Base-by-base conservation (phyloP, 192 early-diverging fungal species). In the Entophlyctis luteolus region DNA sequence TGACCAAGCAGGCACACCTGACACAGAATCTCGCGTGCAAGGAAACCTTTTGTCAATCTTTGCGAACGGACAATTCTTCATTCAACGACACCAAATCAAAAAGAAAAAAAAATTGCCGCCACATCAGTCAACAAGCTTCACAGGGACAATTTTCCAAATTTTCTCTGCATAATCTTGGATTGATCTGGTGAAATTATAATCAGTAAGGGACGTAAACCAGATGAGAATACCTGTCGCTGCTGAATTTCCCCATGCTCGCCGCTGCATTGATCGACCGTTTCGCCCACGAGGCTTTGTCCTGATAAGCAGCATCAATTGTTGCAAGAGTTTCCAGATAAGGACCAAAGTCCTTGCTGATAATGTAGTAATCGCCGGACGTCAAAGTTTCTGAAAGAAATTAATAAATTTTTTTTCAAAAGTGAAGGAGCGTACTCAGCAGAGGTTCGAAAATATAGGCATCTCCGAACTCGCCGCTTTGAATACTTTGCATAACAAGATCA, bases 191-290 rank as follows among this genome's bases (percentile, higher is more conserved):
- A n/a, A n/a, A n/a, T n/a, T n/a, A n/a, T n/a, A n/a, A n/a, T n/a
- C n/a, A n/a, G n/a, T n/a, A n/a, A n/a, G n/a, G n/a, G n/a, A n/a
- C n/a, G n/a, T n/a, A n/a, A n/a, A n/a, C n/a, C n/a, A n/a, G n/a
- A n/a, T n/a, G n/a, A n/a, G n/a, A 86, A 25, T n/a, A 81, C 71
- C 83, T 67, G 65, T 85, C 84, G 74, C 72, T 75, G 46, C 73
- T 93, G 79, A 98, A 98, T 75, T 95, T 95, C 76, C 93, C 88
- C 94, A 98, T 98, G 67, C 86, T 79, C 50, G 93, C 91, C 28
- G 92, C 90, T 33, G 91, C 93, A 50, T 86, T 79, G 66, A 98
- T 96, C 55, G 88, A 91, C 78, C 90, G 91, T 72, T 89, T 89
- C 46, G 89, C 80, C 96, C 96, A 98, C 48, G 79, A 83, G 14